Evolutionary conservation across 2,329 filamentous ascomycete species (phyloP), one percentile per base, ranked within the genome.

Genomic region (Alternaria ventricosa): DNA sequence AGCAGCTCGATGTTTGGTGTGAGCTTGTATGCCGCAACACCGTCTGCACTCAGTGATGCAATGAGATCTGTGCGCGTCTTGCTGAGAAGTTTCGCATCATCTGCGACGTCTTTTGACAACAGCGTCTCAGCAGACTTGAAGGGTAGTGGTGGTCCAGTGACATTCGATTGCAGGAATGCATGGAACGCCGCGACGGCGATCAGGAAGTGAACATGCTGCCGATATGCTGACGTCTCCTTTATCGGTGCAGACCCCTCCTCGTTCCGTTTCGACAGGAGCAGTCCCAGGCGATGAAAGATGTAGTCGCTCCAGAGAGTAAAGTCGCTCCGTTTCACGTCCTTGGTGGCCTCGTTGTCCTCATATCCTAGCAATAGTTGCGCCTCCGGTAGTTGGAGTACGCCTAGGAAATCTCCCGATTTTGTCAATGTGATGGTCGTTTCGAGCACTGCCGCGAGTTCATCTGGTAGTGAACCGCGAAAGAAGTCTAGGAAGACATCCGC

Each of bases 1-100:
- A 98, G 92, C 1, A 98, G 85, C 76, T 97, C 93, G 13, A 97
- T 85, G 68, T 92, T 87, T 1, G 94, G 93, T 20, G 94, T 94
- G 61, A 97, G 86, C 51, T 90, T 88, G 79, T 98, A 99, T 0
- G 92, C 91, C 0, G 92, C 90, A 49, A 96, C 90, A 11, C 96
- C 96, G 78, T 99, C 96, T 1, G 93, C 85, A 23, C 90, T 88
- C 9, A 98, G 84, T 15, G 87, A 87, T 3, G 82, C 81, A n/a
- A 97, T 83, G 55, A 94, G 88, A n/a, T 85, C 80, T 65, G 85
- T 84, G 58, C 87, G 71, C 9, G 71, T 61, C 1, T 78, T 75
- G 46, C 80, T 79, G 1, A 86, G 69, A 5, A 71, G 65, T 18
- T 73, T 61, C 3, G 67, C 46, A 60, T 80, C 73, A 3, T 67